A percentile compares a stretch with the other conserved stretches of the same genome.
Evolutionary conservation across 2,329 filamentous ascomycete genomes (phyloP).

Genomic region (Grosmannia serpens): DNA sequence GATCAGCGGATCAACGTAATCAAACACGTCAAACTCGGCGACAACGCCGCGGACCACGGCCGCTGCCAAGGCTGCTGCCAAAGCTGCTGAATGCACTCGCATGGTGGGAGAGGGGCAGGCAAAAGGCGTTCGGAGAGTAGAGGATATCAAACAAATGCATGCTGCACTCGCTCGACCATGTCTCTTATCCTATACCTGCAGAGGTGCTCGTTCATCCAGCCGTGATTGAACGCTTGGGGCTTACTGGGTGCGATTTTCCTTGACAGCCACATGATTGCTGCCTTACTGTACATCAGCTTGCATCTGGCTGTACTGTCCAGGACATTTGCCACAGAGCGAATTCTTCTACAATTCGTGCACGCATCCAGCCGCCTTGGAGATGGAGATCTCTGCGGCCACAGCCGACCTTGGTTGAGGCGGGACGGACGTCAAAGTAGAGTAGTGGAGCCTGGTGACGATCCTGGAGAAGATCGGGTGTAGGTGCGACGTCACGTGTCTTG

Average conservation of each 20-base stretch:
- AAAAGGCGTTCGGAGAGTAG: too few relatives aligned
- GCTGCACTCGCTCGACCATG: not conserved
- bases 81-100: not conserved
- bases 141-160: too few relatives aligned
- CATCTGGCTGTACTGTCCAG: not conserved
- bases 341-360: too few relatives aligned
- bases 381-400: too few relatives aligned
- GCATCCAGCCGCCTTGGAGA: too few relatives aligned
- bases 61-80: not conserved
- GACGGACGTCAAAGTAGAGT: not conserved
- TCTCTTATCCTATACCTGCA: not conserved
- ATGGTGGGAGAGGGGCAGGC: not conserved
- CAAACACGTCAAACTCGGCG: conserved; percentile 3
- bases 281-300: not conserved
- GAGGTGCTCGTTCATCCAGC: not conserved
- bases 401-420: too few relatives aligned
- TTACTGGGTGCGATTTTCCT: not conserved
- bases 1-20: conserved; percentile 35
- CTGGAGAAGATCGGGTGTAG: too few relatives aligned
- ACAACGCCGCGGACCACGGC: too few relatives aligned
- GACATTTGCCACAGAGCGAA: too few relatives aligned
- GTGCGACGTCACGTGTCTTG: not conserved
- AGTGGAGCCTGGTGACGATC: not conserved
- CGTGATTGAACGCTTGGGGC: not conserved
- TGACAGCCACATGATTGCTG: not conserved